These are phyloP conservation scores for Trypanosomatidae sp. DNA, from an alignment of 208 protist genomes.

Conservation along the genomic window DNA sequence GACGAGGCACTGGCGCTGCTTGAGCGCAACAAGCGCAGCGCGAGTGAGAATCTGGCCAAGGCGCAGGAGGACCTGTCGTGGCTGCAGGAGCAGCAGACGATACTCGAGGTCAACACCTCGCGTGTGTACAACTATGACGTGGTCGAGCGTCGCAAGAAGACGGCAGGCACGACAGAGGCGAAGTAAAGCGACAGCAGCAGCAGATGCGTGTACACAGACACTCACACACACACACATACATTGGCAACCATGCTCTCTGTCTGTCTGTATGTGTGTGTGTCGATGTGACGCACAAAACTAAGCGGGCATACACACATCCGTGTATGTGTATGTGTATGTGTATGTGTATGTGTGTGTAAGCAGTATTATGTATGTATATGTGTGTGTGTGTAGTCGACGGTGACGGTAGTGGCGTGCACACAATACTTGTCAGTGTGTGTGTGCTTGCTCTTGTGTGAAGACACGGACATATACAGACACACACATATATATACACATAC, in stretches of 20 bases:
- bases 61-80: constrained; percentile 92
- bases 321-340: not conserved
- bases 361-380: not conserved
- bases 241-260: not conserved
- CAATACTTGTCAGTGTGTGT: too few relatives aligned
- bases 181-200: not conserved
- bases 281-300: constrained; percentile 5
- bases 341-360: not conserved
- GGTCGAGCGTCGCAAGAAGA: constrained; percentile 47
- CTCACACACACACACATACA: not conserved
- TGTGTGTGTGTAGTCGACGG: not conserved
- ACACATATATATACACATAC: too few relatives aligned
- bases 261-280: not conserved
- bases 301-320: not conserved
- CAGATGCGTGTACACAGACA: not conserved
- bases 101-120: constrained; percentile 91
- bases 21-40: constrained; percentile 75
- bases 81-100: constrained; percentile 93
- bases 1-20: constrained; percentile 91
- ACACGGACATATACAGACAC: too few relatives aligned
- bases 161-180: not conserved
- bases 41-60: constrained; percentile 64
- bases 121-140: constrained; percentile 93
- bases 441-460: too few relatives aligned
- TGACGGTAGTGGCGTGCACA: too few relatives aligned